phyloP scores from a whole-genome alignment of 2,329 filamentous ascomycete species.

The Zalaria obscura region DNA sequence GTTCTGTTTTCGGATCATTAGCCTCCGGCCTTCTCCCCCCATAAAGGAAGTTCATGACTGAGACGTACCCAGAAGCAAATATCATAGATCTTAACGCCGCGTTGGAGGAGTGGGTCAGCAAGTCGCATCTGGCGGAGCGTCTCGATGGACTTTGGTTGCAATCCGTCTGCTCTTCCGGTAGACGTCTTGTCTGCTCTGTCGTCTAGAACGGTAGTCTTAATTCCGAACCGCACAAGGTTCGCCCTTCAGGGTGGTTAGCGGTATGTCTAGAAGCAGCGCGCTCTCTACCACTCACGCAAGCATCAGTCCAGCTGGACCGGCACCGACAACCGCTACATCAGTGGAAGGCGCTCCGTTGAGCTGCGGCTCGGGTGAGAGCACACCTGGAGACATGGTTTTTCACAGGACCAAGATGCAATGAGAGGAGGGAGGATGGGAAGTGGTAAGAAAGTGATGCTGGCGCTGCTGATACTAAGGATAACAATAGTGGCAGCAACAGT shows the following conservation, averaged over 20 bases:
- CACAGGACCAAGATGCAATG: background rate
- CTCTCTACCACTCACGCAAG: slow-evolving; percentile 20
- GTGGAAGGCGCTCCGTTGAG: background rate
- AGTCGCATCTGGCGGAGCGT: slow-evolving; percentile 60
- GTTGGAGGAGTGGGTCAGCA: slow-evolving; percentile 52
- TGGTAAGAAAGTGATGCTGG: no score
- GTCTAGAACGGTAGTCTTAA: slow-evolving; percentile 52
- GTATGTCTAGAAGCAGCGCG: background rate
- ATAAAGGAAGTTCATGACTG: no score
- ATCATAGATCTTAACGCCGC: slow-evolving; percentile 58
- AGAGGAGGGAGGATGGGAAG: background rate
- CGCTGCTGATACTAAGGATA: background rate
- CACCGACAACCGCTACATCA: slow-evolving; percentile 21
- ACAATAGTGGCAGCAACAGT: background rate
- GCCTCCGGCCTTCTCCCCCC: no score
- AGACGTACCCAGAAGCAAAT: slow-evolving; percentile 55
- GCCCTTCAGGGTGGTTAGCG: slow-evolving; percentile 20
- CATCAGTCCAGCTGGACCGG: slow-evolving; percentile 28
- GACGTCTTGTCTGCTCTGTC: slow-evolving; percentile 54
- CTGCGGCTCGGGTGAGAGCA: background rate
- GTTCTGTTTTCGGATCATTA: slow-evolving; percentile 11
- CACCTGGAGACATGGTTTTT: slow-evolving; percentile 1
- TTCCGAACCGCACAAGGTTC: slow-evolving; percentile 50
- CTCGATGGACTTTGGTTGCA: slow-evolving; percentile 68
- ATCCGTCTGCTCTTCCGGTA: slow-evolving; percentile 55